Evolutionary conservation across 768 basidiomycete genomes (phyloP).

Genomic region (Kwoniella dejecticola): DNA sequence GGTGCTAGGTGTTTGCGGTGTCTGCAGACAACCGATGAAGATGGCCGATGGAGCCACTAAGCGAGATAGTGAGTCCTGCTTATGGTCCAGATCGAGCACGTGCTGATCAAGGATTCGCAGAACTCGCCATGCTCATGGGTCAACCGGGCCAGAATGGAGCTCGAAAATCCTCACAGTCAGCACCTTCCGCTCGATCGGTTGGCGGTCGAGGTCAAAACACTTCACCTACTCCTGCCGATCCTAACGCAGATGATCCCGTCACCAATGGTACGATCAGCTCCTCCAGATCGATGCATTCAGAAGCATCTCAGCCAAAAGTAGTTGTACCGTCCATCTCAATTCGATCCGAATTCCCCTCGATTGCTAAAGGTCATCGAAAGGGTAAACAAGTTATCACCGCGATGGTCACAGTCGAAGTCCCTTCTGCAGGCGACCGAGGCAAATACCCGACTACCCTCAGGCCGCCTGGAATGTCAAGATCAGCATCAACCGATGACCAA

Average conservation of each 20-base stretch:
- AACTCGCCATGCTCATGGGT: conserved; percentile 90
- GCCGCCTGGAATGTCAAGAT: conserved; percentile 17
- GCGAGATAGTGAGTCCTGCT: conserved; percentile 71
- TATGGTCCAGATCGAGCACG: no score
- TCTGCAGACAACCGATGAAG: conserved; percentile 95
- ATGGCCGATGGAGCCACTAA: conserved; percentile 73
- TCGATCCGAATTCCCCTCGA: conserved; percentile 82
- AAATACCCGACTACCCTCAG: conserved; percentile 34
- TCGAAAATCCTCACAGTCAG: conserved; percentile 36
- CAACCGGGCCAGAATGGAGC: conserved; percentile 62
- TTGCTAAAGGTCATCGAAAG: conserved; percentile 64
- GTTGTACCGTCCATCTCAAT: conserved; percentile 92
- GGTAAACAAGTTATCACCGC: conserved; percentile 84
- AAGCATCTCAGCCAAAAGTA: conserved; percentile 60
- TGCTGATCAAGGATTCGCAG: conserved; percentile 57
- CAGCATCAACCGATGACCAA: conserved; percentile 13
- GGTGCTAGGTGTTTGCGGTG: conserved; percentile 92
- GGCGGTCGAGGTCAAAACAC: conserved; percentile 19
- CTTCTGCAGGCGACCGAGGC: conserved; percentile 55
- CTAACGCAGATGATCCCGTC: conserved; percentile 81
- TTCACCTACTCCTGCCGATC: conserved; percentile 59
- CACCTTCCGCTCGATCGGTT: conserved; percentile 40
- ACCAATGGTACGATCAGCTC: conserved; percentile 60
- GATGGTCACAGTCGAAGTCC: conserved; percentile 88
- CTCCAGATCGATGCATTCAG: conserved; percentile 6